Evolutionary conservation across 495 filamentous ascomycete species (phyloP).

Genomic region (Aspergillus kassunensis): DNA sequence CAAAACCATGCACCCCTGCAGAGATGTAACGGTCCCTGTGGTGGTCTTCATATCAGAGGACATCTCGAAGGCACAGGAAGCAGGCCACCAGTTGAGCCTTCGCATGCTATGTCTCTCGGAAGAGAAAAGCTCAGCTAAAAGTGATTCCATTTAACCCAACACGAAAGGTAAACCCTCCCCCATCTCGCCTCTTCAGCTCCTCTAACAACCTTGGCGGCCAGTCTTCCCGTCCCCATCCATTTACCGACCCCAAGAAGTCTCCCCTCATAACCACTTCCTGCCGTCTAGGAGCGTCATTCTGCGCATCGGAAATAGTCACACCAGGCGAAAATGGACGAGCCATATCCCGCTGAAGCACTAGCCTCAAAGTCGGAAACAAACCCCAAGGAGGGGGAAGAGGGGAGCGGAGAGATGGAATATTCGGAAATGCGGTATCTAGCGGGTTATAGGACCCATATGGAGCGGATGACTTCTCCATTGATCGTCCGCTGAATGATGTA

Average conservation of each 20-base stretch:
- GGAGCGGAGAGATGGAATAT: conserved; percentile 33
- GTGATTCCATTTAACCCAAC: conserved; percentile 10
- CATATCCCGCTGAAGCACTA: conserved; percentile 42
- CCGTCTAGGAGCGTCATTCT: conserved; percentile 44
- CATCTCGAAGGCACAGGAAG: not conserved
- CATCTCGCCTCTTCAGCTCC: conserved; percentile 24
- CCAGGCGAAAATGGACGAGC: conserved; percentile 51
- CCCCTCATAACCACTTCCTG: conserved; percentile 37
- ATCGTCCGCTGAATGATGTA: conserved; percentile 12
- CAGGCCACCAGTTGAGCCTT: not conserved
- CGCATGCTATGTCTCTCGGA: not conserved
- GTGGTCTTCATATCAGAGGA: too few relatives aligned
- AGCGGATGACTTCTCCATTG: conserved; percentile 6
- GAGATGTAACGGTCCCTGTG: too few relatives aligned
- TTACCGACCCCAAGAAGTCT: conserved; percentile 41
- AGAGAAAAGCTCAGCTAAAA: not conserved
- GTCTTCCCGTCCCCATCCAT: conserved; percentile 42
- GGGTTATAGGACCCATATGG: conserved; percentile 18
- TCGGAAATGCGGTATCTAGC: conserved; percentile 24
- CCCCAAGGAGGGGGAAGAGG: conserved; percentile 48
- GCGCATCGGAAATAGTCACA: conserved; percentile 53
- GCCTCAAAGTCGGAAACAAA: conserved; percentile 38
- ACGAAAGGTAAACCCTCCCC: conserved; percentile 29
- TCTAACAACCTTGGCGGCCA: conserved; percentile 40
- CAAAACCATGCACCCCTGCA: too few relatives aligned